Evolutionary conservation across 2,329 filamentous ascomycete genomes (phyloP), one percentile per base, ranked within the genome.

Genomic region (Cladobotryum mycophilum): DNA sequence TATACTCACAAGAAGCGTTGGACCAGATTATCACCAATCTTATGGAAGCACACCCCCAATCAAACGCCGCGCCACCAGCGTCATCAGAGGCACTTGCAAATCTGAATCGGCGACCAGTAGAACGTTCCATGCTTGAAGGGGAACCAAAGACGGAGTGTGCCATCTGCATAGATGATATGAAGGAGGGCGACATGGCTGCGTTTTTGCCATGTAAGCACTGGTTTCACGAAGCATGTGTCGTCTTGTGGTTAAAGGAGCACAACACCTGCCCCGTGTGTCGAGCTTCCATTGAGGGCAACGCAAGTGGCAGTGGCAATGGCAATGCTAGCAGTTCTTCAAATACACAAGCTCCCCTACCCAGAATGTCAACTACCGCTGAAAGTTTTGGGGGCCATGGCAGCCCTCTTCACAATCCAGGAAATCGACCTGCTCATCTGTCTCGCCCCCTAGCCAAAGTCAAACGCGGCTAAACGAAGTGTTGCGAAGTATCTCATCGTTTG

Each of bases 231-330:
- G 74, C 80, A 22, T 97, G 92, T 61, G 87, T 93, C 34, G 78
- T 82, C 20, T 76, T 87, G 45, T 97, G 92, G 92, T 71, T 97
- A 47, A 81, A 80, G 60, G 88, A 95, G 67, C 91, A 96, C 67
- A 90, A 96, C 61, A 96, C 91, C 0, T 97, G 92, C 61, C 92
- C 92, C 1, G 85, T 90, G 48, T 92, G 88, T 63, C 79, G 88
- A 37, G 79, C 79, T 14, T 65, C 79, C 3, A 77, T 82, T 37
- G 77, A 80, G 56, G 52, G 58, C 4, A 45, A 30, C 9, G 41
- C 15, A 9, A 49, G 43, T 37, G 37, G 40, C 60, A 61, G 49
- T 47, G 3, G 30, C 18, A n/a, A 9, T 38, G 38, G 41, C 20
- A 18, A 36, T 30, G 25, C 25, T 11, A 30, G 25, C 8, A 34